Base-by-base conservation (phyloP, 2,329 filamentous ascomycete species). In the Ceratocystis smalleyi region DNA sequence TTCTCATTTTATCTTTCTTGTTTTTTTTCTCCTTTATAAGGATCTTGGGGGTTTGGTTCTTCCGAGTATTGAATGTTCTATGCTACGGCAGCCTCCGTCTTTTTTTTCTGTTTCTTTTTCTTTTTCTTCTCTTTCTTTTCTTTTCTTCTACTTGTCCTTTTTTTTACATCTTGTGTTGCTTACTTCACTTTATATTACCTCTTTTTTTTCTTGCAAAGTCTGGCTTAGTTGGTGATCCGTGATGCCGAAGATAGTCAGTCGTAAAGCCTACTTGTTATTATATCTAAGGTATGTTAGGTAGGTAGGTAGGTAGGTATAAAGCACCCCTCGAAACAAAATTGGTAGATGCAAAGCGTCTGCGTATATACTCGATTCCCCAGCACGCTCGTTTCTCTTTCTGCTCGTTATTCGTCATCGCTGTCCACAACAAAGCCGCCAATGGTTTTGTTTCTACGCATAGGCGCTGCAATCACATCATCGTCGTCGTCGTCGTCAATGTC, bases 351-450 rank as follows among this genome's bases (percentile, higher is more conserved):
- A 63, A 40, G 35, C 19, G 51, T 12, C 27, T 27, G 51, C 15
- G 4, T 55, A 55, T 55, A 55, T 55, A 55, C 24, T 17, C 51
- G 10, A 27, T 55, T 27, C 24, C 6, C 17, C 8, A 15, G 4
- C 8, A 27, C 17, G 12, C 8, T 22, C n/a, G 7, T 12, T 55
- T 32, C 12, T 55, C 19, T 10, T 5, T 30, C 22, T 30, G 6
- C 51, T 55, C 51, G 30, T 32, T 30, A 32, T 32, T 64, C 62
- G 12, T 64, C 62, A 19, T 66, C 65, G 35, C 51, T 59, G 12
- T 54, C 43, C 12, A 66, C 32, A n/a, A 66, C 59, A 55, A 66
- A 64, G 12, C 65, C 65, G 4, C 65, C 51, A 45, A 54, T 64
- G 8, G 62, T 66, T 15, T 60, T 62, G 24, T 61, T 54, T 19